phyloP scores from a whole-genome alignment of 164 flowering plant genomes.

The Chimonanthus praecox region DNA sequence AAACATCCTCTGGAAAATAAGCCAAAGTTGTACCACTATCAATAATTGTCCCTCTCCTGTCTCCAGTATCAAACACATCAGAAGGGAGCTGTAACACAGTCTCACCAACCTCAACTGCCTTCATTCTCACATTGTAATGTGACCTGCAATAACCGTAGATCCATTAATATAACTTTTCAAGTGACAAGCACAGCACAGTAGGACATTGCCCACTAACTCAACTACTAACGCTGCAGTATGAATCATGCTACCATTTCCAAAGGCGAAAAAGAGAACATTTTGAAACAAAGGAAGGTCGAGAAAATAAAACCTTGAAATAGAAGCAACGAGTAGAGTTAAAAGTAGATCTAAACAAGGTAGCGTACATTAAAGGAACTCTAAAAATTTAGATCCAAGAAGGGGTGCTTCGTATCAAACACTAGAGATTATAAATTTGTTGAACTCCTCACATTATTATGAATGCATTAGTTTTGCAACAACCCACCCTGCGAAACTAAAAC shows the following conservation, averaged over 20 bases:
- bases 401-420: not conserved
- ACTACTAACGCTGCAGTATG: too few species aligned
- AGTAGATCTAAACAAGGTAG: too few species aligned
- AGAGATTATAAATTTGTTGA: not conserved
- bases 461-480: too few species aligned
- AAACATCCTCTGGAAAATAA: constrained; percentile 63
- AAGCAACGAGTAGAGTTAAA: not conserved
- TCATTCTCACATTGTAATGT: constrained; percentile 83
- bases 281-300: not conserved
- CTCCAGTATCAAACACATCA: constrained; percentile 49
- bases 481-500: too few species aligned
- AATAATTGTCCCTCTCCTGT: constrained; percentile 55
- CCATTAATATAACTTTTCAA: constrained; percentile 8
- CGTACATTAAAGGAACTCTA: too few species aligned
- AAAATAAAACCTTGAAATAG: not conserved
- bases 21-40: constrained; percentile 98
- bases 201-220: too few species aligned
- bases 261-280: not conserved
- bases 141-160: constrained; percentile 44
- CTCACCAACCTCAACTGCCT: constrained; percentile 69
- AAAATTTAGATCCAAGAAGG: too few species aligned
- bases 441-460: too few species aligned
- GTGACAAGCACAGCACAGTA: too few species aligned
- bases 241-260: too few species aligned
- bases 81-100: constrained; percentile 56